These are phyloP conservation scores for Medicago ruthenica DNA, from an alignment of 306 rosid species.

Conservation along the genomic window DNA sequence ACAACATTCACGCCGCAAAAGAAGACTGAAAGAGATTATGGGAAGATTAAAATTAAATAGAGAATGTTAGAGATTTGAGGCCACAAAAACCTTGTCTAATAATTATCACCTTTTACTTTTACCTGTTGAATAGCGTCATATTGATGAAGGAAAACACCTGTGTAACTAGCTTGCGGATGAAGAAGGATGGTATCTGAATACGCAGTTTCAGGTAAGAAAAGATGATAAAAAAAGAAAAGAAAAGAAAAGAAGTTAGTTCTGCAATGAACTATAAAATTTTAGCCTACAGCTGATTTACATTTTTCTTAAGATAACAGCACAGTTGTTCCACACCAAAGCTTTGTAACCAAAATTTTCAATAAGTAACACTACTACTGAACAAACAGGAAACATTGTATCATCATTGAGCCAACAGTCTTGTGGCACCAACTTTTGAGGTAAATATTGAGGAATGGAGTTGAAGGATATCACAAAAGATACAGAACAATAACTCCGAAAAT, in stretches of 20 bases:
- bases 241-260: conserved; percentile 2
- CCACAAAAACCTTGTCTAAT: conserved; percentile 4
- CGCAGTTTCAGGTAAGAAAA: conserved; percentile 45
- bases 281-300: not conserved
- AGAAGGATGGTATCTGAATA: conserved; percentile 92
- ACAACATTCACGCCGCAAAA: conserved; percentile 96
- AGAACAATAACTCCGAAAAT: conserved; percentile 16
- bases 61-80: conserved; percentile 8
- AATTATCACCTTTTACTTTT: conserved; percentile 56
- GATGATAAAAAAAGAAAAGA: not conserved
- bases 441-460: not conserved
- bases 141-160: conserved; percentile 97
- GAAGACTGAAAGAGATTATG: conserved; percentile 61
- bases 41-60: conserved; percentile 2
- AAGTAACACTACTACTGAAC: conserved; percentile 17
- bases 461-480: not conserved
- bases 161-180: conserved; percentile 89
- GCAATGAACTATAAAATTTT: conserved; percentile 13
- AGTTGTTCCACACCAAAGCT: not conserved
- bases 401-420: not conserved
- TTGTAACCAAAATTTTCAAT: conserved; percentile 21
- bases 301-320: not conserved
- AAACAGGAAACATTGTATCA: conserved; percentile 17
- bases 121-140: conserved; percentile 95
- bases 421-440: not conserved